Conservation (phyloP, 2,329 filamentous ascomycete genomes). For the Apiospora sp. region DNA sequence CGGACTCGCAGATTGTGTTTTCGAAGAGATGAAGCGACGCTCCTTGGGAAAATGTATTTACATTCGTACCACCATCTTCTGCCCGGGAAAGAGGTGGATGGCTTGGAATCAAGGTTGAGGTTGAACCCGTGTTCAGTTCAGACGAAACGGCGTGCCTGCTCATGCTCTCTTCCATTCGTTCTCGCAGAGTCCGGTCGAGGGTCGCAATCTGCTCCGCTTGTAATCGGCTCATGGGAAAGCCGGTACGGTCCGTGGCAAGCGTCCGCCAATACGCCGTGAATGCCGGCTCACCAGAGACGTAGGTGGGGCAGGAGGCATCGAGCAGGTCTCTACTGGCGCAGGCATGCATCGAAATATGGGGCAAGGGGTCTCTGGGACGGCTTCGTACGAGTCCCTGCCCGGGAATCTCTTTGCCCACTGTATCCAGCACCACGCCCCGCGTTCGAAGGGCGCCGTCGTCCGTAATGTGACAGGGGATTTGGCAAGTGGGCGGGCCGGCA, state of each 20-base stretch:
- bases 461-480: not conserved
- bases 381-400: not conserved
- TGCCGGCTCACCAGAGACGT: not conserved
- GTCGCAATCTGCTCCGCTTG: not conserved
- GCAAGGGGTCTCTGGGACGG: not conserved
- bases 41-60: too few relatives aligned
- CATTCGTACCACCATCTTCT: not conserved
- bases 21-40: not conserved
- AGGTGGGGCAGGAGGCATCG: not conserved
- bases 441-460: not conserved
- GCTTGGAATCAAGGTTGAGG: too few relatives aligned
- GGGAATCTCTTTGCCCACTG: not conserved
- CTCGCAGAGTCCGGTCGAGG: not conserved
- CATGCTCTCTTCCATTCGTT: not conserved
- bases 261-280: not conserved
- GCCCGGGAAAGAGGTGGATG: not conserved
- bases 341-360: not conserved
- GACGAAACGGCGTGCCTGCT: not conserved
- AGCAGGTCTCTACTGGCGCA: not conserved
- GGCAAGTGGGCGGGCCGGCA: not conserved
- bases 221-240: not conserved
- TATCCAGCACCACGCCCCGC: not conserved
- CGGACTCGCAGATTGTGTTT: not conserved
- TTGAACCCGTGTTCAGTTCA: not conserved
- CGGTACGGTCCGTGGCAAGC: not conserved